Evolutionary conservation across 306 rosid genomes (phyloP).

Genomic region (Citrullus amarus): DNA sequence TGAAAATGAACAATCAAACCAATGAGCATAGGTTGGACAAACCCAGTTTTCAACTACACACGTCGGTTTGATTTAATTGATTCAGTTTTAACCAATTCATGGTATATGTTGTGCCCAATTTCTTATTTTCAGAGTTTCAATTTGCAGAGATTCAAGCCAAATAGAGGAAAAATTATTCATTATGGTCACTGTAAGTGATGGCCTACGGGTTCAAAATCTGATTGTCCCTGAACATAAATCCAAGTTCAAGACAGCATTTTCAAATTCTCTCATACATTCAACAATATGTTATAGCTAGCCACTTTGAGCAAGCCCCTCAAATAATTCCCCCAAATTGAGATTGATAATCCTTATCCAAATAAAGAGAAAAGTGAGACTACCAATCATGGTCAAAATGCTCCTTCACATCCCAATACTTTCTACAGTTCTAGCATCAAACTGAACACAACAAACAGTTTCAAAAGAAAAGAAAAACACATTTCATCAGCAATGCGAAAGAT

Average conservation of each 20-base stretch:
- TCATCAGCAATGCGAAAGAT: background rate
- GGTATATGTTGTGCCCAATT: background rate
- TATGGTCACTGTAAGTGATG: background rate
- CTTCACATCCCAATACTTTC: background rate
- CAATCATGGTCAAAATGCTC: background rate
- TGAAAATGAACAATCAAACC: background rate
- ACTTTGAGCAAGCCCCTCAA: background rate
- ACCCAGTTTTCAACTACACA: background rate
- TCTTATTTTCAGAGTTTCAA: background rate
- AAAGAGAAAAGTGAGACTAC: background rate
- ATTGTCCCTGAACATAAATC: background rate
- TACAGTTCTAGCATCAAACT: background rate
- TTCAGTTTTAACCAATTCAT: background rate
- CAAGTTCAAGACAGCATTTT: background rate
- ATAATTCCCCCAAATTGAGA: background rate
- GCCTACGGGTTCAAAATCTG: background rate
- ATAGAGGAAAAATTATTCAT: background rate
- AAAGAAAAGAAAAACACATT: background rate
- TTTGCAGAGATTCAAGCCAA: background rate
- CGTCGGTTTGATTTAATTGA: background rate
- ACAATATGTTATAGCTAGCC: background rate
- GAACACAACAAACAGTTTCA: background rate
- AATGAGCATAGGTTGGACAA: background rate
- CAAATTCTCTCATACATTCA: background rate
- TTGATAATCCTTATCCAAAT: background rate